Percentiles rank a stretch among this genome's conserved stretches.
Evolutionary conservation across 306 rosid genomes (phyloP).

Genomic region (Adenanthera pavonina): DNA sequence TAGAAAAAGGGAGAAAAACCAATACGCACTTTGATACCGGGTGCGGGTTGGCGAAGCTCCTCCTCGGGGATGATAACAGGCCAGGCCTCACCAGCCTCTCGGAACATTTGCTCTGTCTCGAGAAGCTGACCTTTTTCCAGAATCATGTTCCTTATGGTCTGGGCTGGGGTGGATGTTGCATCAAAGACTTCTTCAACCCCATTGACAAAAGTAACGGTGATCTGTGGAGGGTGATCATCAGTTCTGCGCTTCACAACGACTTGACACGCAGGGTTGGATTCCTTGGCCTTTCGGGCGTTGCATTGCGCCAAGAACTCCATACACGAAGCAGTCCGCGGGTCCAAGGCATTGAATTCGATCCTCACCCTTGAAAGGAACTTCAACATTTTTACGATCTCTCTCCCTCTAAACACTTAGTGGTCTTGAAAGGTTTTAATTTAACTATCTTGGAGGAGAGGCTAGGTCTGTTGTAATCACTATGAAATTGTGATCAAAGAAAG

Average conservation of each 20-base stretch:
- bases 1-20: neutral
- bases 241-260: slow-evolving; percentile 83
- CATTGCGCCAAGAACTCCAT: slow-evolving; percentile 96
- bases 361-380: slow-evolving; percentile 79
- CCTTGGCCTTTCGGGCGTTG: slow-evolving; percentile 87
- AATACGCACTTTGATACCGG: slow-evolving; percentile 71
- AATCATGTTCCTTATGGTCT: slow-evolving; percentile 70
- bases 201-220: slow-evolving; percentile 81
- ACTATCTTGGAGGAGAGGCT: neutral
- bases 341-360: slow-evolving; percentile 89
- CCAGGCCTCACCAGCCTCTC: slow-evolving; percentile 88
- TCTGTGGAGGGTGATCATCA: slow-evolving; percentile 82
- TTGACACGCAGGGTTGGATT: slow-evolving; percentile 83
- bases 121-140: slow-evolving; percentile 80
- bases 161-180: slow-evolving; percentile 80
- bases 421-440: neutral
- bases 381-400: slow-evolving; percentile 53
- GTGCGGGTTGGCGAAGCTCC: slow-evolving; percentile 62
- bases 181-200: slow-evolving; percentile 80
- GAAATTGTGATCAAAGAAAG: neutral
- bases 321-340: slow-evolving; percentile 88
- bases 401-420: neutral
- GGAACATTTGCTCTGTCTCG: slow-evolving; percentile 83
- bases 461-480: neutral
- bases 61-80: slow-evolving; percentile 74